Conservation (phyloP, 2,329 filamentous ascomycete genomes). For the Phialophora chinensis region DNA sequence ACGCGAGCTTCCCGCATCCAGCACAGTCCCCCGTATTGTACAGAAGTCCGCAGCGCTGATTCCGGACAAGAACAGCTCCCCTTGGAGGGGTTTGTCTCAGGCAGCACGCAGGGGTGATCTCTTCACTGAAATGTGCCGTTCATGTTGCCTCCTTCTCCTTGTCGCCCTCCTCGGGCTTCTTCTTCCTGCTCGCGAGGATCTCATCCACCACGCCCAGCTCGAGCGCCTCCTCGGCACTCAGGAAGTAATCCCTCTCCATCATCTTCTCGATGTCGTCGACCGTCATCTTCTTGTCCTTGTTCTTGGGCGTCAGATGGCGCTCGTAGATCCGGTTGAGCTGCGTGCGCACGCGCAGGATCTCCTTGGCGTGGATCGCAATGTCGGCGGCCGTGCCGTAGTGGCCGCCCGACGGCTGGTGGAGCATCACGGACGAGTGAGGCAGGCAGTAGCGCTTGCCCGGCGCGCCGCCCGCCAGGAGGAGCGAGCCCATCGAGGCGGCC, state of each 20-base stretch:
- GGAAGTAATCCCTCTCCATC: constrained; percentile 96
- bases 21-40: neutral
- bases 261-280: constrained; percentile 82
- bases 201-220: constrained; percentile 92
- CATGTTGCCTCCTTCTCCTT: constrained; percentile 12
- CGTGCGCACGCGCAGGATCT: constrained; percentile 84
- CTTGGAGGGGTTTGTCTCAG: neutral
- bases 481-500: constrained; percentile 91
- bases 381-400: constrained; percentile 73
- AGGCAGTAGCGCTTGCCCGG: constrained; percentile 85
- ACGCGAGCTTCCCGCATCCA: neutral
- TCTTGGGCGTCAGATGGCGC: constrained; percentile 72
- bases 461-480: constrained; percentile 85
- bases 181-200: constrained; percentile 68
- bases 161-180: constrained; percentile 24
- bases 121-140: neutral
- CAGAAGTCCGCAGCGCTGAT: constrained; percentile 1
- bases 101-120: neutral
- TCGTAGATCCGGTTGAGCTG: constrained; percentile 91
- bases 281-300: constrained; percentile 33
- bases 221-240: constrained; percentile 85
- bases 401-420: constrained; percentile 89
- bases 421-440: constrained; percentile 92
- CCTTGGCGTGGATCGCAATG: constrained; percentile 95
- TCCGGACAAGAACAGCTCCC: neutral